A percentile compares a stretch with the other conserved stretches of the same genome.
Conservation (phyloP, 352 stramenopile genomes). For the Phytopythium ostracodes region DNA sequence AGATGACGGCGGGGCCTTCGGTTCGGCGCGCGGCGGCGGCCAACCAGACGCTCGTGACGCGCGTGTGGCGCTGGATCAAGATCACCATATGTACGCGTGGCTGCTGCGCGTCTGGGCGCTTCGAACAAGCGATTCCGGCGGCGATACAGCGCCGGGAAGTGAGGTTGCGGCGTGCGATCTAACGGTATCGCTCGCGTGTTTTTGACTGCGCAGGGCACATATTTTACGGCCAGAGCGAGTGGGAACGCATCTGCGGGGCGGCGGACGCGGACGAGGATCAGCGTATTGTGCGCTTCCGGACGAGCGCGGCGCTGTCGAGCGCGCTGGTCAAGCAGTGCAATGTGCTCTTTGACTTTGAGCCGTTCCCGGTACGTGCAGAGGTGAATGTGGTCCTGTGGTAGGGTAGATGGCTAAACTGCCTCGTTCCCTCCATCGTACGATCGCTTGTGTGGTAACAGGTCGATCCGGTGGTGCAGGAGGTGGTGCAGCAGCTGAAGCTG, state of each 20-base stretch:
- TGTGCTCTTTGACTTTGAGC: slow-evolving; percentile 73
- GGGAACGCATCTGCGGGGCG: slow-evolving; percentile 58
- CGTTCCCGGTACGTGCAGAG: slow-evolving; percentile 39
- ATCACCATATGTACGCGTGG: slow-evolving; percentile 38
- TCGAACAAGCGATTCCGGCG: background rate
- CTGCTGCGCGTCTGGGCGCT: background rate
- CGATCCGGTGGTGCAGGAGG: slow-evolving; percentile 45
- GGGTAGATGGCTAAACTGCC: background rate
- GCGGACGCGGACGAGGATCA: slow-evolving; percentile 48
- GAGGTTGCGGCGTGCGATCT: background rate
- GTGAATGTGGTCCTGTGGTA: background rate
- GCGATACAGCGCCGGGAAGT: background rate
- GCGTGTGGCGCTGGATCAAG: slow-evolving; percentile 72
- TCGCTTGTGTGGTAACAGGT: slow-evolving; percentile 23
- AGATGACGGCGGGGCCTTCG: slow-evolving; percentile 47
- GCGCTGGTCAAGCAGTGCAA: slow-evolving; percentile 68
- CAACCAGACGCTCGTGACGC: slow-evolving; percentile 48
- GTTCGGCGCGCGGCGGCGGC: slow-evolving; percentile 57
- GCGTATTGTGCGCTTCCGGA: slow-evolving; percentile 71
- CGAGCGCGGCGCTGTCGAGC: slow-evolving; percentile 54
- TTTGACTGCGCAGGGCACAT: slow-evolving; percentile 30
- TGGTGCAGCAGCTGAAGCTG: slow-evolving; percentile 49
- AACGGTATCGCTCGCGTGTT: background rate
- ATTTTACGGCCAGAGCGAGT: slow-evolving; percentile 69
- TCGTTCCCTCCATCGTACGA: background rate